Percentiles rank a stretch among this genome's conserved stretches.
Evolutionary conservation across 441 rosid genomes (phyloP).

Genomic region (Hura crepitans): DNA sequence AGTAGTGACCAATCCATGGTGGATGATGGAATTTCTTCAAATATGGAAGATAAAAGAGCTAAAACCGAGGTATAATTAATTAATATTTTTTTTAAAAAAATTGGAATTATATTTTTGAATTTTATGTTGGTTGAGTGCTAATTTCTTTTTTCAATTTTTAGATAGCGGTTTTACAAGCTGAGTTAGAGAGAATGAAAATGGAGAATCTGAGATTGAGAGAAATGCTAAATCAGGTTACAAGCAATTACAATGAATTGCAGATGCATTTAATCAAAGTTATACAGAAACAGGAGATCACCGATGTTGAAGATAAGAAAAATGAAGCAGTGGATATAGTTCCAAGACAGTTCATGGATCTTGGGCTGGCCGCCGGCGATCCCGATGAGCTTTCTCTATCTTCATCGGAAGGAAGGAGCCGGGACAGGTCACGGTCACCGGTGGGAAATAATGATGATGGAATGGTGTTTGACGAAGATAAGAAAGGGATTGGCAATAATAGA

Average conservation of each 20-base stretch:
- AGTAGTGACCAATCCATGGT: constrained; percentile 79
- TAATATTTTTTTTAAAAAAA: not conserved
- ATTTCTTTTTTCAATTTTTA: constrained; percentile 25
- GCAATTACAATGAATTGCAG: constrained; percentile 56
- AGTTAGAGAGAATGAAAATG: constrained; percentile 52
- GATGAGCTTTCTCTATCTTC: constrained; percentile 47
- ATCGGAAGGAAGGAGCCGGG: constrained; percentile 47
- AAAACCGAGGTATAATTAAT: constrained; percentile 48
- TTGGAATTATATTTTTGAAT: not conserved
- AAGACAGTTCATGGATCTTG: constrained; percentile 60
- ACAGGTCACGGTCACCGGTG: constrained; percentile 37
- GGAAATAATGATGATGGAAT: constrained; percentile 19
- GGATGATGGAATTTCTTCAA: constrained; percentile 68
- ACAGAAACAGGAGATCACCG: constrained; percentile 38
- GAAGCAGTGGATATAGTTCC: constrained; percentile 44
- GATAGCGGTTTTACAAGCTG: constrained; percentile 52
- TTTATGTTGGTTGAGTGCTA: not conserved
- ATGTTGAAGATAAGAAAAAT: constrained; percentile 25
- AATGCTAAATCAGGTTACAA: constrained; percentile 54
- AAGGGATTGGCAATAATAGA: constrained; percentile 31
- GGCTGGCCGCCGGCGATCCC: constrained; percentile 30
- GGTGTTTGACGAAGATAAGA: constrained; percentile 27
- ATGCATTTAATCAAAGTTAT: constrained; percentile 48
- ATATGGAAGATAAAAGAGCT: constrained; percentile 50
- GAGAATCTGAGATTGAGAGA: constrained; percentile 69